Conservation (phyloP, 1,139 yeast species). For the Groenewaldozyma auringiensis region DNA sequence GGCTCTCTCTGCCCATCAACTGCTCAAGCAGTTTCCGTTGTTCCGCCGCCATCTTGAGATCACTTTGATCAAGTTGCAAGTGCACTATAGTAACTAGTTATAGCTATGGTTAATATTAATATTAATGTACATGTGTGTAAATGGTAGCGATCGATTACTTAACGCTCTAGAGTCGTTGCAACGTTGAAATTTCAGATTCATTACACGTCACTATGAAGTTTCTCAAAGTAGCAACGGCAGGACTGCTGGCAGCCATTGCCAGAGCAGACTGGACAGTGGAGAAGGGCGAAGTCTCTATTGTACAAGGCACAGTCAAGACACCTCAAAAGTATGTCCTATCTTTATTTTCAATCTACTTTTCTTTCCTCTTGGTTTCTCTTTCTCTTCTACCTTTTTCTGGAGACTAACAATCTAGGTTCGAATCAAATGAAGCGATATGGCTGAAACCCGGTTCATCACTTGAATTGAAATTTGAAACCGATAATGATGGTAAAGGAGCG, state of each 20-base stretch:
- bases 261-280: conserved; percentile 22
- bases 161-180: no score
- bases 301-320: conserved; percentile 17
- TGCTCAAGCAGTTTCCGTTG: conserved; percentile 73
- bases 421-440: conserved; percentile 13
- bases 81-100: no score
- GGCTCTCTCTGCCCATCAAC: conserved; percentile 61
- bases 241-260: conserved; percentile 14
- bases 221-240: not conserved
- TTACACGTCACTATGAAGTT: conserved; percentile 7
- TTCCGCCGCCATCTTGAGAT: conserved; percentile 49
- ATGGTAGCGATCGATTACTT: no score
- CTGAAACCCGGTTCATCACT: conserved; percentile 13
- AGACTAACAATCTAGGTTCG: no score
- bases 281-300: conserved; percentile 29
- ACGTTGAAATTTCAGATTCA: not conserved
- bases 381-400: no score
- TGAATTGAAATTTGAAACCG: conserved; percentile 21
- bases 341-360: conserved; percentile 4
- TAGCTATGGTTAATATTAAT: no score
- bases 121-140: no score
- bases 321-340: conserved; percentile 6
- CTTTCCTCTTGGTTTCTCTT: no score
- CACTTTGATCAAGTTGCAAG: no score
- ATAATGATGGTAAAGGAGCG: conserved; percentile 15